Percentiles rank a stretch among this genome's conserved stretches.
Conservation (phyloP, 139 green algal genomes). For the Chlamydomonas schloesseri region DNA sequence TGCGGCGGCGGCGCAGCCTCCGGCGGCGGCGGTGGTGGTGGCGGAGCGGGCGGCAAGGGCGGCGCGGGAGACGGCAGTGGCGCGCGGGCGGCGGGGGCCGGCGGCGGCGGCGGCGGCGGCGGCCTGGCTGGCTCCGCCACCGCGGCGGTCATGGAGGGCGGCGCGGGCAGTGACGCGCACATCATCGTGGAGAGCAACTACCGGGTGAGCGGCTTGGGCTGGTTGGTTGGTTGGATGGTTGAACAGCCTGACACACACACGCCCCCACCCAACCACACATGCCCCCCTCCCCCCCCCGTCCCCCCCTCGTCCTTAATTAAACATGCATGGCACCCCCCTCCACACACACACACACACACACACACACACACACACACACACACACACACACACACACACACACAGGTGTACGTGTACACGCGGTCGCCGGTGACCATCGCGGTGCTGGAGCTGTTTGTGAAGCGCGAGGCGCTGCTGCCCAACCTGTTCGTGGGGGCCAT, state of each 20-base stretch:
- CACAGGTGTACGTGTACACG: conserved; percentile 92
- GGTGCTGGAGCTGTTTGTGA: conserved; percentile 82
- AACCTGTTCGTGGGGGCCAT: conserved; percentile 92
- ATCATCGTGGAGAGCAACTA: conserved; percentile 89
- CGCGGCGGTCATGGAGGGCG: not conserved
- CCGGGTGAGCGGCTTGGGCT: conserved; percentile 52
- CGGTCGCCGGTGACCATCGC: conserved; percentile 71
- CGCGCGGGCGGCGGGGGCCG: not conserved
- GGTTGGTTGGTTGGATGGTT: no score
- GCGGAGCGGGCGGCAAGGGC: not conserved
- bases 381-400: no score
- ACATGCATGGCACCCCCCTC: no score
- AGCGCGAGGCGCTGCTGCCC: conserved; percentile 85
- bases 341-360: no score
- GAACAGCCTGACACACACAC: no score
- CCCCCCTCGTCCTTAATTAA: not conserved
- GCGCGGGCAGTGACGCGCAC: conserved; percentile 31
- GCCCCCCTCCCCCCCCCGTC: not conserved
- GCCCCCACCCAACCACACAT: not conserved
- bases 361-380: no score
- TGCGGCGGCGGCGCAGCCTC: conserved; percentile 47
- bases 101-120: not conserved
- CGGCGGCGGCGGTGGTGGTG: not conserved
- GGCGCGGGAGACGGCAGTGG: not conserved
- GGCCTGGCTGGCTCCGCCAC: not conserved